A percentile compares a stretch with the other conserved stretches of the same genome.
Conservation (phyloP, 352 stramenopile genomes). For the Pythium phragmiticola region DNA sequence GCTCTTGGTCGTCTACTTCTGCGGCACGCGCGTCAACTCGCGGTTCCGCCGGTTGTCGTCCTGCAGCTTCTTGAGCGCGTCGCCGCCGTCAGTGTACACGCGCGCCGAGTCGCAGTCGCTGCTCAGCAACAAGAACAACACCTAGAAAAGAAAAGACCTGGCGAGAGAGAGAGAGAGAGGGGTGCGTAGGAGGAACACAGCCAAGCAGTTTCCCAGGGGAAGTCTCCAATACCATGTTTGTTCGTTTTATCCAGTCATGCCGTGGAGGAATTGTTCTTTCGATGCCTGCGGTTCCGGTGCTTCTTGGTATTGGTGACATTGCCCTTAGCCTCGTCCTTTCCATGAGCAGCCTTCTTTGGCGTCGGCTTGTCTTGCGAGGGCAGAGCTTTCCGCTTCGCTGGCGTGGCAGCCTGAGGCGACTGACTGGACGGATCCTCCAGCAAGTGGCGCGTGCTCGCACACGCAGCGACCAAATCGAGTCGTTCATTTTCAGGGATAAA, state of each 20-base stretch:
- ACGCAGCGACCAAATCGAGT: constrained; percentile 62
- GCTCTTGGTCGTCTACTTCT: constrained; percentile 80
- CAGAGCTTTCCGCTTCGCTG: constrained; percentile 5
- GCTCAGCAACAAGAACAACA: constrained; percentile 31
- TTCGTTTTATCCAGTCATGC: not conserved
- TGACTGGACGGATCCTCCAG: constrained; percentile 23
- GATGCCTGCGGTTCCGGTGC: constrained; percentile 23
- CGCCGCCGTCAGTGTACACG: constrained; percentile 51
- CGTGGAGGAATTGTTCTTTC: constrained; percentile 9
- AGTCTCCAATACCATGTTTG: not conserved
- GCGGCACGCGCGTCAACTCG: constrained; percentile 73
- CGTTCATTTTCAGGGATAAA: constrained; percentile 76
- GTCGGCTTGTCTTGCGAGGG: not conserved
- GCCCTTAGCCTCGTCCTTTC: not conserved
- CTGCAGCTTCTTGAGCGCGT: constrained; percentile 70
- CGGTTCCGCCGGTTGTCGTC: constrained; percentile 73
- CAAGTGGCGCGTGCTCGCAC: constrained; percentile 66
- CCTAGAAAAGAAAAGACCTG: constrained; percentile 7
- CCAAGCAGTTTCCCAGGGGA: too few species aligned
- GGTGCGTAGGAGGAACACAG: not conserved
- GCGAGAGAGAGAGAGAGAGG: not conserved
- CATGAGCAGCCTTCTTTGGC: not conserved
- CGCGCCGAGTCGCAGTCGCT: constrained; percentile 50
- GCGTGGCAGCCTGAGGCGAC: not conserved
- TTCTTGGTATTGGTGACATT: constrained; percentile 9